These are phyloP conservation scores for Curvularia hawaiiensis DNA, from an alignment of 2,329 filamentous ascomycete genomes.

Conservation along the genomic window DNA sequence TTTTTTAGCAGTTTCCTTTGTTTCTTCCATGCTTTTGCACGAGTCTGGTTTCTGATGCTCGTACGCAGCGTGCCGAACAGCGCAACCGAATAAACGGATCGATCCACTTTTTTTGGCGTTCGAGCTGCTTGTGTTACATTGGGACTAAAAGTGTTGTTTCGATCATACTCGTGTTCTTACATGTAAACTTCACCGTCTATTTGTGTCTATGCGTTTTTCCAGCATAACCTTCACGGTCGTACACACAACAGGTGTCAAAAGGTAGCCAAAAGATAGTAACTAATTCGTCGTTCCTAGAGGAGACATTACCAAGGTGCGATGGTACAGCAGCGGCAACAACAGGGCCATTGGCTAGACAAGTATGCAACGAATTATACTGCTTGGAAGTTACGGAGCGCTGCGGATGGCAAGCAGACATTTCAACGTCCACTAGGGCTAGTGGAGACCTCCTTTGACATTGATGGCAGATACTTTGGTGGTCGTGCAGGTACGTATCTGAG, in stretches of 20 bases:
- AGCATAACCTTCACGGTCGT: neutral
- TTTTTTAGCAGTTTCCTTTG: no score
- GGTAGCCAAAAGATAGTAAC: neutral
- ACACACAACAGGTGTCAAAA: neutral
- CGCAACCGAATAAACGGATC: no score
- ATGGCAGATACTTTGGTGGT: slow-evolving; percentile 52
- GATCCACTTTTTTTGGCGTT: no score
- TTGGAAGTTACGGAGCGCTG: slow-evolving; percentile 36
- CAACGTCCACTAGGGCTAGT: slow-evolving; percentile 51
- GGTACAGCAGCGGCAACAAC: slow-evolving; percentile 5
- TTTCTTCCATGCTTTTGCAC: no score
- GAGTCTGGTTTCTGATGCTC: no score
- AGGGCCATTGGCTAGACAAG: slow-evolving; percentile 46
- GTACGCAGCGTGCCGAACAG: no score
- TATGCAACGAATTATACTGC: slow-evolving; percentile 48
- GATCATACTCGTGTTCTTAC: neutral
- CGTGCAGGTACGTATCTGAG: slow-evolving; percentile 37
- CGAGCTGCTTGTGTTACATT: no score
- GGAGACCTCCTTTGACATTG: slow-evolving; percentile 52
- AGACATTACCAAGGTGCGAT: neutral
- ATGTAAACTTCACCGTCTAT: neutral
- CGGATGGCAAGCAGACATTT: slow-evolving; percentile 30
- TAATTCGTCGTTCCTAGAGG: neutral
- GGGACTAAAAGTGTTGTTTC: no score
- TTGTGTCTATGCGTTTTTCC: neutral